Conservation (phyloP, 2,329 filamentous ascomycete genomes). For the Tolypocladium sp. region DNA sequence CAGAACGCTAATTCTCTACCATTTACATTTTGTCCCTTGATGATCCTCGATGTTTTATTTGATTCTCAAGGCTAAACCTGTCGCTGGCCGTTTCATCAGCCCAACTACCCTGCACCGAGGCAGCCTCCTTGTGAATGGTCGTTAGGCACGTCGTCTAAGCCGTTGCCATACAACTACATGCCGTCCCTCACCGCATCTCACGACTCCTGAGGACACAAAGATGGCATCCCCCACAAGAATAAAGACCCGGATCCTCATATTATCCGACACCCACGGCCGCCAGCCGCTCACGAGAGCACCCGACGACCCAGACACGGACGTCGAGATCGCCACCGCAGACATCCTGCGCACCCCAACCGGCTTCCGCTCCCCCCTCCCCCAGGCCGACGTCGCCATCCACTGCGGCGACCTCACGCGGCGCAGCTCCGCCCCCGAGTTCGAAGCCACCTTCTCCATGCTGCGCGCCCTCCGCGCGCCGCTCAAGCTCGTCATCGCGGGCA, state of each 20-base stretch:
- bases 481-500: conserved; percentile 46
- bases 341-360: conserved; percentile 11
- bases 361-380: conserved; percentile 19
- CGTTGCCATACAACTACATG: neutral
- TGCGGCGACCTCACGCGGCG: conserved; percentile 42
- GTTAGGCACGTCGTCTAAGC: neutral
- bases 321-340: conserved; percentile 12
- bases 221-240: conserved; percentile 8
- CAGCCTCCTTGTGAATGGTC: neutral
- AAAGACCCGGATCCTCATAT: conserved; percentile 27
- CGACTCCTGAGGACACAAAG: neutral
- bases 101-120: neutral
- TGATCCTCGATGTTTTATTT: neutral
- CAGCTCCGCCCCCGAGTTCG: conserved; percentile 30
- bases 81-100: neutral
- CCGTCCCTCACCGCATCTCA: neutral
- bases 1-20: too few species aligned
- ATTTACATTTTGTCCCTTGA: neutral
- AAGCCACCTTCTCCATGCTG: conserved; percentile 30
- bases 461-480: conserved; percentile 33
- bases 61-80: too few species aligned
- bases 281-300: conserved; percentile 9
- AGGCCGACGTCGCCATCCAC: conserved; percentile 40
- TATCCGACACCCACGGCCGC: conserved; percentile 27
- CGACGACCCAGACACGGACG: conserved; percentile 10